Evolutionary conservation across 1,139 yeast species (phyloP), one percentile per base, ranked within the genome.

Genomic region (Scheffersomyces lignicola): DNA sequence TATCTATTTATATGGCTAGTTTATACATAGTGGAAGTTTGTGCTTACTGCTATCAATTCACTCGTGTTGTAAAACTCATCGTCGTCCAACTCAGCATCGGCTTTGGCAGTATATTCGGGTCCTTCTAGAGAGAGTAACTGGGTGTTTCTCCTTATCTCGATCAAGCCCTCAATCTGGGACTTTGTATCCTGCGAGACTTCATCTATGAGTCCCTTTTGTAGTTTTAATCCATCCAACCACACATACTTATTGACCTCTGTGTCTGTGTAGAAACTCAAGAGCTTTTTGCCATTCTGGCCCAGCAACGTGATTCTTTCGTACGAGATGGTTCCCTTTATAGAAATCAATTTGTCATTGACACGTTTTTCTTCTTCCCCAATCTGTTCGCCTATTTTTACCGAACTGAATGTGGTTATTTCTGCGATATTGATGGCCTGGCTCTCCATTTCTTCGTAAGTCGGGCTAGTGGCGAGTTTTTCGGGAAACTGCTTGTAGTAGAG

Each of bases 161-260:
- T 69, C 45, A 86, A 65, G 30, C 71, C 65, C 15, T 71, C 68
- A 32, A 83, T 65, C 51, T 84, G 90, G 32, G 60, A 63, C 36
- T 70, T 70, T 3, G 94, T 78, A 20, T 79, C 86, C 2, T 58
- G 58, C 0, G 90, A 80, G 29, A 81, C 63, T 32, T 62, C 60
- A 13, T 64, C 65, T 5, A 51, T 55, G 46, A 56, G 51, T 3
- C 68, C 69, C 42, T 60, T 63, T 45, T 84, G 65, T 73, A 86
- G 68, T 53, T 78, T 79, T 38, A 87, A 58, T 1, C 95, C 96
- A 58, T 87, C 95, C 31, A 83, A 66, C 94, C 95, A 87, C 8
- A 82, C 78, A 39, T 76, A 77, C 35, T 84, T 80, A 40, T 78
- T 74, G 34, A 83, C 88, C 41, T 77, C 75, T 5, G 89, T 82